phyloP scores from a whole-genome alignment of 140 eudicot species.

The Ambrosia hybrid region DNA sequence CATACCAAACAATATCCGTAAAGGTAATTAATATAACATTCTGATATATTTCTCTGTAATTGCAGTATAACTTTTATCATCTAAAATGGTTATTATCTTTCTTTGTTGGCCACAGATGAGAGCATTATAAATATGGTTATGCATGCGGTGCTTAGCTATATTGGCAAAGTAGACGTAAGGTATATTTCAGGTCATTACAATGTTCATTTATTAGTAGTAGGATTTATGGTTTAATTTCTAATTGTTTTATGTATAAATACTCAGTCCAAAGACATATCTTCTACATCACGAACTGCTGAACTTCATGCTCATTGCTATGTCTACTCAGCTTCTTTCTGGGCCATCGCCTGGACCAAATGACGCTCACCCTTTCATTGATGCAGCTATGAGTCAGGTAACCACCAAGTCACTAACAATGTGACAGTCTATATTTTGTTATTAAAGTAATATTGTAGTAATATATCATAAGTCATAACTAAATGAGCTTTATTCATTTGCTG shows the following conservation, averaged over 20 bases:
- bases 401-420: background rate
- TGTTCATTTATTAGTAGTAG: conserved; percentile 12
- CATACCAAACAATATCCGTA: conserved; percentile 46
- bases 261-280: conserved; percentile 69
- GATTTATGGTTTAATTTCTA: conserved; percentile 25
- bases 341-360: conserved; percentile 89
- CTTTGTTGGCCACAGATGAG: conserved; percentile 49
- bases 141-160: conserved; percentile 70
- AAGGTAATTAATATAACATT: conserved; percentile 46
- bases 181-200: conserved; percentile 30
- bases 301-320: conserved; percentile 89
- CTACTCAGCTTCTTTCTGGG: conserved; percentile 95
- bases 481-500: background rate
- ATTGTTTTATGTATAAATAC: conserved; percentile 17
- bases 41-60: background rate
- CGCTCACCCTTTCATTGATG: conserved; percentile 81
- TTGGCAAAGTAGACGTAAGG: conserved; percentile 84
- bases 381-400: conserved; percentile 78
- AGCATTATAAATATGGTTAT: conserved; percentile 54
- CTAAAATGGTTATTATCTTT: conserved; percentile 21
- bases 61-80: background rate
- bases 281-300: conserved; percentile 89
- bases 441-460: background rate
- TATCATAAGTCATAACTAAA: no score
- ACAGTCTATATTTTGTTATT: background rate